Base-by-base conservation (phyloP, 441 rosid species). In the Hura crepitans region DNA sequence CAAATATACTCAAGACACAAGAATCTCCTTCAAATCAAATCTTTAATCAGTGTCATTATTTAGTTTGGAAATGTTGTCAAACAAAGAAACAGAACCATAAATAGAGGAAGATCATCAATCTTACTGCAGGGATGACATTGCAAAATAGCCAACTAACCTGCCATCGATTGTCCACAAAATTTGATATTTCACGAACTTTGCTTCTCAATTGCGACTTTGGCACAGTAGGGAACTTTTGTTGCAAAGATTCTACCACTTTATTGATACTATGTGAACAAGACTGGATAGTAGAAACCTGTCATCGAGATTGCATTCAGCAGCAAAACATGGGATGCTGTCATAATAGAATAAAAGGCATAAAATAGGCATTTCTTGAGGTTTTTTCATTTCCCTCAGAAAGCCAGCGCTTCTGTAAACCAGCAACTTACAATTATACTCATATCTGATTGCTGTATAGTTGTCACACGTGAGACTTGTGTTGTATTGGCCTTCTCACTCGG, bases 171-270 rank as follows among this genome's bases (percentile, higher is more conserved):
- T 89, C 93, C 59, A 78, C 85, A 51, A 83, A 93, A 50, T 92
- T 85, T 42, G 97, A 87, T 73, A 93, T 79, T 79, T 93, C 96
- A n/a, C 92, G 93, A 47, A 94, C 93, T 86, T 81, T 88, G 63
- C 67, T 87, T 83, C 75, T 83, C 50, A 93, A 70, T 50, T 81
- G 93, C 69, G 92, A 60, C 78, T 85, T 93, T 62, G 95, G 68
- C 23, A 81, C 73, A 69, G 83, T 76, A 25, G 97, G 97, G 56
- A 89, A 88, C 80, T 91, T 89, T 53, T 78, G 83, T 11, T 88
- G 97, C 86, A 93, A 80, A 50, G 86, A 64, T 39, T 93, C 93
- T 3, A 91, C 79, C 33, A 89, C 84, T 77, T 76, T 88, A 62
- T 72, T 83, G 37, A 95, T 83, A 49, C 75, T 61, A 17, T 82